Base-by-base conservation (phyloP, 768 basidiomycete genomes). In the Collybia mongolica region DNA sequence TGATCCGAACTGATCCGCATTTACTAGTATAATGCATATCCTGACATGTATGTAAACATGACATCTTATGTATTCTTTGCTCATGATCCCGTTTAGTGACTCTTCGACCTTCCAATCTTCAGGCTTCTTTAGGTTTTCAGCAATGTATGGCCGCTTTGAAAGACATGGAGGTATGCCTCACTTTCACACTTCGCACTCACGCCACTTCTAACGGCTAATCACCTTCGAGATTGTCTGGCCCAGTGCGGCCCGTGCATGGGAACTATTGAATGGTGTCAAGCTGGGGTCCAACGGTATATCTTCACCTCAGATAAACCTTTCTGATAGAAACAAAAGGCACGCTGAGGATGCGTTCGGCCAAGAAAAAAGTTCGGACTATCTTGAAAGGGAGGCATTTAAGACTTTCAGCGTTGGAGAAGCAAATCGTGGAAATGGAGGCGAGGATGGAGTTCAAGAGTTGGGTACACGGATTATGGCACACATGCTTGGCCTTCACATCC, bases 11-110 rank as follows among this genome's bases (percentile, higher is more conserved):
- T 39, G 46, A 55, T 46, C 56, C 45, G 52, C 40, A 9, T 49
- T 52, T n/a, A 39, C 18, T 60, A 90, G 89, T 23, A 86, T 90
- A 57, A 88, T 90, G 88, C 88, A 91, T 59, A 78, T 89, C 38
- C 69, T 88, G 56, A 87, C 86, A 15, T 61, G 89, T 88, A 65
- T 54, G 84, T 66, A 45, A 6, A 26, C 41, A 6, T 5, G 41
- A 45, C 26, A 28, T 24, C 45, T 46, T 48, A 17, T 45, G 18
- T 22, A 54, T 53, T n/a, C 58, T 46, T 39, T 59, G 49, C 23
- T 60, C 35, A 49, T 46, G 40, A 51, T 26, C 39, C 42, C 41
- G 32, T 49, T 44, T 56, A 91, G 89, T 91, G 63, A 83, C 81
- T 6, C 70, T 88, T 49, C 79, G 81, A n/a, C 85, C 89, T 17